A percentile compares a stretch with the other conserved stretches of the same genome.
Conservation (phyloP, 2,329 filamentous ascomycete species). For the Nigrograna mackinnonii region DNA sequence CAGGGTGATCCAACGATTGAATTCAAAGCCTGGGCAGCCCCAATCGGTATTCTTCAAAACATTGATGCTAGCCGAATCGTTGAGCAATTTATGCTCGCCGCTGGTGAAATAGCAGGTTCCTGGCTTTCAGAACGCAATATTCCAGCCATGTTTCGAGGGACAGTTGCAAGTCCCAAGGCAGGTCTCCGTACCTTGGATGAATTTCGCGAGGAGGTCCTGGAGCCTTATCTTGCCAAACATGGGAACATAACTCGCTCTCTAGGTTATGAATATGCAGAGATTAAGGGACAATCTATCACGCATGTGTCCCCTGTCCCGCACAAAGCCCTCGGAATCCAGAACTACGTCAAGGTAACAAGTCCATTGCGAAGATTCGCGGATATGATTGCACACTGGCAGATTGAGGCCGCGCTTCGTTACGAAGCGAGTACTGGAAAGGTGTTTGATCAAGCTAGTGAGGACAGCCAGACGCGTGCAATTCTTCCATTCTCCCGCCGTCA, state of each 20-base stretch:
- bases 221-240: constrained; percentile 40
- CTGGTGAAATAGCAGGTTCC: constrained; percentile 52
- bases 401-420: constrained; percentile 63
- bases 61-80: constrained; percentile 33
- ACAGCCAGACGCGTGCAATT: constrained; percentile 40
- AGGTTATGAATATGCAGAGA: constrained; percentile 45
- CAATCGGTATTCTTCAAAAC: constrained; percentile 10
- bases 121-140: constrained; percentile 58
- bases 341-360: constrained; percentile 63
- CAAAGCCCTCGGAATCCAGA: constrained; percentile 52
- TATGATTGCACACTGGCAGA: constrained; percentile 66
- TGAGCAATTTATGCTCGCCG: constrained; percentile 58
- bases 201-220: constrained; percentile 37
- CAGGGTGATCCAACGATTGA: constrained; percentile 51
- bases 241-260: constrained; percentile 39
- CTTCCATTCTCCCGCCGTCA: constrained; percentile 56
- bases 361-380: constrained; percentile 65
- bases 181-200: constrained; percentile 12
- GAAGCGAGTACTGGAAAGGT: constrained; percentile 52
- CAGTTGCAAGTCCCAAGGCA: constrained; percentile 23
- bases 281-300: constrained; percentile 46
- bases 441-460: constrained; percentile 33
- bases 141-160: constrained; percentile 55
- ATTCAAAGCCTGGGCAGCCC: constrained; percentile 6
- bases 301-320: constrained; percentile 55